A percentile compares a stretch with the other conserved stretches of the same genome.
Evolutionary conservation across 345 rosid species (phyloP).

Genomic region (Boechera stricta): DNA sequence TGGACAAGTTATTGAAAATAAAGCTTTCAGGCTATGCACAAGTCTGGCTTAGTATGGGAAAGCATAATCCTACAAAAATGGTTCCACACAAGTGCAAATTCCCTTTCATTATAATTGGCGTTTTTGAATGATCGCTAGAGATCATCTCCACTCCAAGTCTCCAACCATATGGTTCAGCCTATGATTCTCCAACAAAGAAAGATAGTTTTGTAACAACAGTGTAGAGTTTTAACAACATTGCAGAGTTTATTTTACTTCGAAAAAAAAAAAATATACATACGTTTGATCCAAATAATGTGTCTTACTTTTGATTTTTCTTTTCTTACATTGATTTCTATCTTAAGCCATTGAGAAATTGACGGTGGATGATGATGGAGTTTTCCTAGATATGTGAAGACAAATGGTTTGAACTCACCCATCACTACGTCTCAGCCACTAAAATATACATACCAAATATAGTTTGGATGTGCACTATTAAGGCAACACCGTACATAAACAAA

Average conservation of each 20-base stretch:
- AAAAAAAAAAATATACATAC: not conserved
- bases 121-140: no score
- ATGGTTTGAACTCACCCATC: slow-evolving; percentile 37
- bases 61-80: no score
- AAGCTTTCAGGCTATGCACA: no score
- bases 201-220: not conserved
- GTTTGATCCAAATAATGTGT: not conserved
- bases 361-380: slow-evolving; percentile 16
- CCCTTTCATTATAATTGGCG: no score
- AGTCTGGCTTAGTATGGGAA: no score
- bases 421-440: slow-evolving; percentile 44
- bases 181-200: no score
- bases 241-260: not conserved
- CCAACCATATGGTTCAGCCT: no score
- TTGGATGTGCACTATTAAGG: slow-evolving; percentile 39
- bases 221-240: not conserved
- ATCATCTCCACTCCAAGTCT: no score
- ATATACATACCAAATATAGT: slow-evolving; percentile 37
- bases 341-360: slow-evolving; percentile 29
- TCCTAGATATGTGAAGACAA: slow-evolving; percentile 33
- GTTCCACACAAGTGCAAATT: no score
- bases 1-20: no score
- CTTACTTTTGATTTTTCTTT: not conserved
- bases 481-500: slow-evolving; percentile 30
- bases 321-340: not conserved